Conservation (phyloP, 345 rosid species). For the Rhizophora mangle region DNA sequence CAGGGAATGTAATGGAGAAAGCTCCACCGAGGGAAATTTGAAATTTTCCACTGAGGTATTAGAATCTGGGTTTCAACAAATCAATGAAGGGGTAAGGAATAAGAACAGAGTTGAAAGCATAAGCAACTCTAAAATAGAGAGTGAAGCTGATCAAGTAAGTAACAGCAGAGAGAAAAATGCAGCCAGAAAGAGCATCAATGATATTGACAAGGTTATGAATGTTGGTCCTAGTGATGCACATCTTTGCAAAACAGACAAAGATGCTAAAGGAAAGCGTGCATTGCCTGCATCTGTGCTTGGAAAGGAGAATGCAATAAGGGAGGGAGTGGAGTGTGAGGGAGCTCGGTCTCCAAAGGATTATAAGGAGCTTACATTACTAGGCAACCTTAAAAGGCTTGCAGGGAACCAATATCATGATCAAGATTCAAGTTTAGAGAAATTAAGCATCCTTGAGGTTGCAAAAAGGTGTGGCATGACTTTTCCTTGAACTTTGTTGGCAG, state of each 20-base stretch:
- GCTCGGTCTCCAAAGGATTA: not conserved
- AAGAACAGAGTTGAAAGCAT: not conserved
- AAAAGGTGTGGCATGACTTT: slow-evolving; percentile 23
- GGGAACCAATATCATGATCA: slow-evolving; percentile 8
- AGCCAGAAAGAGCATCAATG: slow-evolving; percentile 11
- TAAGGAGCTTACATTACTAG: slow-evolving; percentile 12
- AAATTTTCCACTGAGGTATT: slow-evolving; percentile 14
- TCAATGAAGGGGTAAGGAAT: not conserved
- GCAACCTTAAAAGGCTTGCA: slow-evolving; percentile 27
- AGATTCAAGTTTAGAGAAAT: not conserved
- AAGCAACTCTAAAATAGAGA: not conserved
- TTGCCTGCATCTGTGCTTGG: slow-evolving; percentile 25
- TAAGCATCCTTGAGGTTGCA: slow-evolving; percentile 11
- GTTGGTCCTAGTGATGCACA: slow-evolving; percentile 7
- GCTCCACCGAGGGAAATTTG: slow-evolving; percentile 18
- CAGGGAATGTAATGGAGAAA: slow-evolving; percentile 6
- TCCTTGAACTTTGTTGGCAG: slow-evolving; percentile 11
- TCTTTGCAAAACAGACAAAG: slow-evolving; percentile 3
- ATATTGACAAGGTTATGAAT: slow-evolving; percentile 26
- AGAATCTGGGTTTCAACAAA: slow-evolving; percentile 17
- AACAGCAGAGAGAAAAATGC: not conserved
- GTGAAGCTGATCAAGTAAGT: slow-evolving; percentile 7
- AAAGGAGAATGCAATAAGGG: slow-evolving; percentile 1
- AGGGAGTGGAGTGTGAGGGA: not conserved
- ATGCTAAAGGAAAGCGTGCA: slow-evolving; percentile 12